Base-by-base conservation (phyloP, 371 early-diverging fungal genomes). In the Lichtheimia corymbifera region DNA sequence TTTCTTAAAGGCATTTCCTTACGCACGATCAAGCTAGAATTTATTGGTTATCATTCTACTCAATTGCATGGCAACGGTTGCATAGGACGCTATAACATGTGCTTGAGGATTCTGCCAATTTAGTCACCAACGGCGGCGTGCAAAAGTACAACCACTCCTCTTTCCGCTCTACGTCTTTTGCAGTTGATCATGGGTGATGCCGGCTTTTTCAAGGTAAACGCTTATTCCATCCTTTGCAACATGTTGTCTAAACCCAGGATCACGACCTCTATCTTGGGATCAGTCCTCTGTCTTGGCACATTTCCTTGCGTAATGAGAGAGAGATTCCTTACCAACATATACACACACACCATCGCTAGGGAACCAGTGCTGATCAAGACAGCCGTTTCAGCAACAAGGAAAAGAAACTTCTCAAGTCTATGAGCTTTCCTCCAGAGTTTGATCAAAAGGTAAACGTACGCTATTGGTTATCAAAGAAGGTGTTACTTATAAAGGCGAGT, bases 321-420 rank as follows among this genome's bases (percentile, higher is more conserved):
- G 28, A n/a, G 35, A 42, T 42, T 40, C 15, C 15, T 57, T 45
- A 28, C 28, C 20, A 28, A 41, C 20, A 35, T 9, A 50, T 9
- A 50, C 28, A 30, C 17, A 27, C 5, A 5, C 15, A 13, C 50
- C 20, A 24, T 59, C 4, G 44, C 14, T 61, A 91, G 84, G 93
- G 93, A 58, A 90, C 93, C 14, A 89, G 82, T 55, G 77, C 86
- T 18, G 93, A 91, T 44, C 96, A 96, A 76, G 97, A 97, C 66
- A 73, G 82, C 40, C 87, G 96, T 27, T 97, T 95, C 76, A 88
- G 89, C 58, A 89, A 97, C 78, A 96, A 94, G 66, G 80, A 91
- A 51, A 89, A 92, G 72, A 94, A 94, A 74, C 79, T 96, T 49
- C 76, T 92, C 20, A 87, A 90, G 47, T 78, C 85, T 15, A 88